Percentiles rank a stretch among this genome's conserved stretches.
Evolutionary conservation across 2,329 filamentous ascomycete genomes (phyloP).

Genomic region (Kalaharituber pfeilii): DNA sequence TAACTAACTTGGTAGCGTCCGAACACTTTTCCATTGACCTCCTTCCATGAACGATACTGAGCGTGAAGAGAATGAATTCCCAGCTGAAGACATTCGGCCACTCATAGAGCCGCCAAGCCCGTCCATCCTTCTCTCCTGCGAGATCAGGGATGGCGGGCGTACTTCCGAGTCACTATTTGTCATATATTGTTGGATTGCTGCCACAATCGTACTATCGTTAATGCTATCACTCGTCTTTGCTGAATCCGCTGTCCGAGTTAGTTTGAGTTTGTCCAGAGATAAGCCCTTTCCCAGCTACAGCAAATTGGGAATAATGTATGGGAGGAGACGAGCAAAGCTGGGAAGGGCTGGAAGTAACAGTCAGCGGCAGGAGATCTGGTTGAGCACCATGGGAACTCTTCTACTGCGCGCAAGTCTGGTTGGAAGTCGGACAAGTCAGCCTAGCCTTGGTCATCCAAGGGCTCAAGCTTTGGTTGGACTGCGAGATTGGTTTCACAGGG

Average conservation of each 20-base stretch:
- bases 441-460: neutral
- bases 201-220: neutral
- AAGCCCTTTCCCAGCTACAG: neutral
- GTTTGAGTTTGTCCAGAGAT: too few species aligned
- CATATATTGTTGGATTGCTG: too few species aligned
- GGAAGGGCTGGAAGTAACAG: neutral
- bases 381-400: neutral
- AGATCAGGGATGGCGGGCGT: conserved; percentile 10
- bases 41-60: conserved; percentile 11
- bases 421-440: neutral
- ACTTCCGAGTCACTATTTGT: conserved; percentile 1
- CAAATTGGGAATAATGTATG: neutral
- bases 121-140: conserved; percentile 13
- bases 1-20: conserved; percentile 23
- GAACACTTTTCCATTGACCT: conserved; percentile 21
- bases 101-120: conserved; percentile 12
- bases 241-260: too few species aligned
- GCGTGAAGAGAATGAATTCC: conserved; percentile 17
- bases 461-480: neutral
- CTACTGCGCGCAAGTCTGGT: neutral
- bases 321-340: neutral
- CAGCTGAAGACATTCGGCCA: conserved; percentile 15
- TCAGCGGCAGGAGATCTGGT: neutral
- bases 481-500: too few species aligned
- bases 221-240: neutral